These are phyloP conservation scores for Hygrophoropsis aurantiaca DNA, from an alignment of 768 basidiomycete species.

Conservation along the genomic window DNA sequence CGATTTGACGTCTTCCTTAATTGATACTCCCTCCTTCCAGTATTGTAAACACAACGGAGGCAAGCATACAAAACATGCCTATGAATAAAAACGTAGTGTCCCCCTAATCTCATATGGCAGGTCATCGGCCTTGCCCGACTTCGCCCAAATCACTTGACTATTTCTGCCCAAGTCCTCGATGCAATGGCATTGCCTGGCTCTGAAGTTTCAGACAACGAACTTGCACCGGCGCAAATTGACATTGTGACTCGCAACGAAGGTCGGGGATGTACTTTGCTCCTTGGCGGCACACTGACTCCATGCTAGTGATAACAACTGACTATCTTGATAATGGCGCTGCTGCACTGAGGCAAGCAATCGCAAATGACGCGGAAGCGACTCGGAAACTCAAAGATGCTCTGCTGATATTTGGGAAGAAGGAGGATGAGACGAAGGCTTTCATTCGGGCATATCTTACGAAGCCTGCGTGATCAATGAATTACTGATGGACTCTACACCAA, in stretches of 20 bases:
- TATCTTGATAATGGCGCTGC: conserved; percentile 36
- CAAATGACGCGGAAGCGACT: conserved; percentile 35
- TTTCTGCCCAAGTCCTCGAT: conserved; percentile 41
- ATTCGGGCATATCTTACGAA: conserved; percentile 8
- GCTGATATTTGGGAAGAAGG: conserved; percentile 42
- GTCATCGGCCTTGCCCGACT: conserved; percentile 42
- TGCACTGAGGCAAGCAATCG: conserved; percentile 36
- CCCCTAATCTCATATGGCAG: conserved; percentile 17
- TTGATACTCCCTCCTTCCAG: conserved; percentile 17
- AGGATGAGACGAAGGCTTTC: conserved; percentile 38
- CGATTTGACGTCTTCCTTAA: background rate
- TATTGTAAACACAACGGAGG: conserved; percentile 42
- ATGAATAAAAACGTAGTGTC: background rate
- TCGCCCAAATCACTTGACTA: conserved; percentile 42
- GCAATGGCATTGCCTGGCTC: conserved; percentile 24
- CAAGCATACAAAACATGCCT: conserved; percentile 5
- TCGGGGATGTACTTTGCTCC: background rate
- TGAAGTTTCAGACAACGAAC: conserved; percentile 8
- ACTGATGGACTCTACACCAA: too few species aligned
- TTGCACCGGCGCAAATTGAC: background rate
- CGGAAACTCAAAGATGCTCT: conserved; percentile 48
- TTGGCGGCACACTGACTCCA: background rate
- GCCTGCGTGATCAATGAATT: too few species aligned
- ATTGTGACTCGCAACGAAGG: background rate
- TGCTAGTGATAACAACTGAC: conserved; percentile 19